A percentile compares a stretch with the other conserved stretches of the same genome.
Evolutionary conservation across 129 eudicot species (phyloP).

Genomic region (Pittosporum tobira): DNA sequence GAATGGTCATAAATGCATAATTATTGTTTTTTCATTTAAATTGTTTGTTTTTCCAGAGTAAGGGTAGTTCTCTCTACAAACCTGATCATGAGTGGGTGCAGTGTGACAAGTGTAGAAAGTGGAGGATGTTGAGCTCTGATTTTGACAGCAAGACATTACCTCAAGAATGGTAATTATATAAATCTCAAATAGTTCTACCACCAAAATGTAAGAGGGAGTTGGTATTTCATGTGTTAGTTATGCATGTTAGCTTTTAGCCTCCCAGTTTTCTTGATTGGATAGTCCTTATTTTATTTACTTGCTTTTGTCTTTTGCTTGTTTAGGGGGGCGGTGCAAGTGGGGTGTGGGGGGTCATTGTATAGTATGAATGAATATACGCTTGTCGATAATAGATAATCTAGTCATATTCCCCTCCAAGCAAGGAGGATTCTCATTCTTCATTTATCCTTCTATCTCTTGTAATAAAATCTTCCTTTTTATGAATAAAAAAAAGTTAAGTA

Average conservation of each 20-base stretch:
- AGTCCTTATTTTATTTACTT: background rate
- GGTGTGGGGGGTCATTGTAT: too few relatives aligned
- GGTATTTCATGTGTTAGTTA: background rate
- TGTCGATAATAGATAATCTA: too few relatives aligned
- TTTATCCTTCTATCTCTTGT: too few relatives aligned
- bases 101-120: conserved; percentile 72
- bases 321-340: too few relatives aligned
- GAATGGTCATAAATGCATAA: background rate
- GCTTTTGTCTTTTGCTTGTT: too few relatives aligned
- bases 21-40: background rate
- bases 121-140: conserved; percentile 46
- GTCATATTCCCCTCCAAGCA: too few relatives aligned
- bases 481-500: too few relatives aligned
- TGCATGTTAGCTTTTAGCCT: background rate
- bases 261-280: background rate
- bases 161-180: conserved; percentile 38
- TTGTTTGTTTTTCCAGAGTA: conserved; percentile 27
- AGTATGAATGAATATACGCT: too few relatives aligned
- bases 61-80: conserved; percentile 30
- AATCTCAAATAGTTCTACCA: background rate
- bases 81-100: conserved; percentile 80
- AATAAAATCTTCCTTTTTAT: too few relatives aligned
- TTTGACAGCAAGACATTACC: conserved; percentile 44
- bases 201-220: background rate
- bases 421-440: too few relatives aligned